A percentile compares a stretch with the other conserved stretches of the same genome.
Evolutionary conservation across 2,329 filamentous ascomycete genomes (phyloP).

Genomic region (Calonectria pseudoturangicola): DNA sequence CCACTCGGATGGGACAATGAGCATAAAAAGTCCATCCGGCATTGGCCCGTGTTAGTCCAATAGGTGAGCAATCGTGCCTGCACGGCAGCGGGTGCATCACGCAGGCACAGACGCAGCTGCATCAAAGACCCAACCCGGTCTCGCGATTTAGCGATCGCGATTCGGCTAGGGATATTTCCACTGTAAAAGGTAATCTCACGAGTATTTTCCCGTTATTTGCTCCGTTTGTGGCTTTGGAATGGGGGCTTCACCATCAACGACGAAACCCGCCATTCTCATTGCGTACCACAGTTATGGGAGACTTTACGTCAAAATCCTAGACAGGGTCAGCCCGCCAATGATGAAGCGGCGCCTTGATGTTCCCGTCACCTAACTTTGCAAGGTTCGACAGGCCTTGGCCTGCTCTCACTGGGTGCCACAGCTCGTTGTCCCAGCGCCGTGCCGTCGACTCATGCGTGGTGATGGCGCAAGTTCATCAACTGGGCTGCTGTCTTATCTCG

Average conservation of each 20-base stretch:
- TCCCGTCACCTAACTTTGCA: conserved; percentile 18
- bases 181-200: conserved; percentile 12
- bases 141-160: conserved; percentile 30
- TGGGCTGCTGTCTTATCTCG: conserved; percentile 26
- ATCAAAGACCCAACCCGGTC: conserved; percentile 26
- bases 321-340: conserved; percentile 25
- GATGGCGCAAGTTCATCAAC: conserved; percentile 17
- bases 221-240: conserved; percentile 16
- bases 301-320: background rate
- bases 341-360: conserved; percentile 1
- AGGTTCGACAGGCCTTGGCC: conserved; percentile 6
- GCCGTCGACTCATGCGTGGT: conserved; percentile 20
- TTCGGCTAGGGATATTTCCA: conserved; percentile 18
- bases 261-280: conserved; percentile 11
- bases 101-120: conserved; percentile 34
- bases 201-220: conserved; percentile 7
- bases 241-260: conserved; percentile 17
- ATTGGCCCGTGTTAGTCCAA: conserved; percentile 10
- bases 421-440: conserved; percentile 24
- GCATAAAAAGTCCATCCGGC: conserved; percentile 4
- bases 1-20: conserved; percentile 5
- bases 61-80: conserved; percentile 13
- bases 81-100: conserved; percentile 24
- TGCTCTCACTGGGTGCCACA: conserved; percentile 27
- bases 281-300: background rate